Percentiles rank a stretch among this genome's conserved stretches.
phyloP scores from a whole-genome alignment of 352 stramenopile genomes.

The Phytophthora constricta region DNA sequence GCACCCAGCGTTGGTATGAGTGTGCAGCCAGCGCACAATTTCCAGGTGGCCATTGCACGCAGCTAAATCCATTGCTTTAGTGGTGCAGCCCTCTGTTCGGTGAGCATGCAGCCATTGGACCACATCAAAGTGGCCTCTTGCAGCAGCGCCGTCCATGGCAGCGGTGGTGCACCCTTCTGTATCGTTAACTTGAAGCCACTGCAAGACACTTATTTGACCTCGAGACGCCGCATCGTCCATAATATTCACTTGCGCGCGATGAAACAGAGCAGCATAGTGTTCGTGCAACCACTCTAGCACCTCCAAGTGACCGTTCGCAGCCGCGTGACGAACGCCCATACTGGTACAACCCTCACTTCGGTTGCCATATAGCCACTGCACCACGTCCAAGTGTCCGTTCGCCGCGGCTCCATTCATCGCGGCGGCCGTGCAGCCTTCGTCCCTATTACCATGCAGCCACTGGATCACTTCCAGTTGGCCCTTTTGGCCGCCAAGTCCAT shows the following conservation, averaged over 20 bases:
- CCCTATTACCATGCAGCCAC: constrained; percentile 46
- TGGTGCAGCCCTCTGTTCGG: constrained; percentile 44
- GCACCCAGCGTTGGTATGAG: constrained; percentile 41
- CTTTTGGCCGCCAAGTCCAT: constrained; percentile 46
- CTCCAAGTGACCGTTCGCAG: constrained; percentile 50
- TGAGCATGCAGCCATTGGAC: constrained; percentile 51
- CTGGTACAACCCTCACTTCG: constrained; percentile 36
- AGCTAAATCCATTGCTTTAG: constrained; percentile 54
- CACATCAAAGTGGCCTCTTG: constrained; percentile 40
- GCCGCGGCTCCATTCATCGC: constrained; percentile 57
- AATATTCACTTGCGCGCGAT: constrained; percentile 29
- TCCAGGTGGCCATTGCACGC: constrained; percentile 53
- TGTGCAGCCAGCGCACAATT: constrained; percentile 54
- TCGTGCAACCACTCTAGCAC: constrained; percentile 52
- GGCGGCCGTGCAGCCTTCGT: constrained; percentile 45
- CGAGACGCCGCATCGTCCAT: constrained; percentile 49
- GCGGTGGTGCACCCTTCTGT: constrained; percentile 36
- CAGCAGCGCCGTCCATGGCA: constrained; percentile 53
- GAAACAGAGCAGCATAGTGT: constrained; percentile 35
- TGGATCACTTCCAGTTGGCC: constrained; percentile 47
- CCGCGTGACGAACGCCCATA: constrained; percentile 38
- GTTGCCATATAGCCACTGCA: constrained; percentile 50
- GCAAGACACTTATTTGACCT: constrained; percentile 41
- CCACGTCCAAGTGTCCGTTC: constrained; percentile 45
- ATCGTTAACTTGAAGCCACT: constrained; percentile 45